Conservation (phyloP, 108 stramenopile genomes). For the Epithemia pelagica region DNA sequence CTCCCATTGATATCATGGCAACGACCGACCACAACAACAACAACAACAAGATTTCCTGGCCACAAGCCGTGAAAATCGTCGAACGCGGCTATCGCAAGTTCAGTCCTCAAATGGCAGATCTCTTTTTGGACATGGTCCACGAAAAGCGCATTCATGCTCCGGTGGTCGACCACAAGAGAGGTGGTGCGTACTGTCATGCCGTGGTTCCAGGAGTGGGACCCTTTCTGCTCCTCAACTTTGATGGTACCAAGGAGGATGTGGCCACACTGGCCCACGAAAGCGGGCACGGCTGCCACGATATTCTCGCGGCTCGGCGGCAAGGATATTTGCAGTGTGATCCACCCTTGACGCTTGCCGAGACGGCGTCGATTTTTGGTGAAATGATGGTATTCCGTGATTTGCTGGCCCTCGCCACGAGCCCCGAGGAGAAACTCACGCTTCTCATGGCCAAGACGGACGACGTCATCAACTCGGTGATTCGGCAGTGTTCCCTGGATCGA, state of each 20-base stretch:
- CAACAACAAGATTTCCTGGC: conserved; percentile 37
- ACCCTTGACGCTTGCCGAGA: conserved; percentile 40
- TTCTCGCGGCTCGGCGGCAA: conserved; percentile 34
- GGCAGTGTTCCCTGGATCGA: conserved; percentile 42
- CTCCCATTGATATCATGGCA: conserved; percentile 43
- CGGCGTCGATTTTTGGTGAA: conserved; percentile 39
- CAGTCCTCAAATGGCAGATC: conserved; percentile 25
- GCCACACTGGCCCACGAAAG: conserved; percentile 36
- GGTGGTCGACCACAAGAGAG: conserved; percentile 35
- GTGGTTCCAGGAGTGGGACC: conserved; percentile 39
- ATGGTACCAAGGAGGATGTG: conserved; percentile 38
- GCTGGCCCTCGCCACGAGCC: conserved; percentile 17
- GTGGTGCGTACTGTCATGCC: conserved; percentile 40
- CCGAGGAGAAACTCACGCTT: conserved; percentile 30
- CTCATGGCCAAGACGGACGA: conserved; percentile 43
- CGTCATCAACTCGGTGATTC: conserved; percentile 34
- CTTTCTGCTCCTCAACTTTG: conserved; percentile 40
- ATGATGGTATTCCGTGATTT: conserved; percentile 45
- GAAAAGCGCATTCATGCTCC: conserved; percentile 41
- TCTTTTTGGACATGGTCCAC: conserved; percentile 34
- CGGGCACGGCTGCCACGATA: conserved; percentile 39
- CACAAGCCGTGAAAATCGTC: conserved; percentile 26
- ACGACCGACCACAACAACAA: conserved; percentile 17
- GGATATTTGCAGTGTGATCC: conserved; percentile 41
- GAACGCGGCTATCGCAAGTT: conserved; percentile 26